Percentiles rank a stretch among this genome's conserved stretches.
Evolutionary conservation across 2,329 filamentous ascomycete species (phyloP).

Genomic region (Tolypocladium capitatum): DNA sequence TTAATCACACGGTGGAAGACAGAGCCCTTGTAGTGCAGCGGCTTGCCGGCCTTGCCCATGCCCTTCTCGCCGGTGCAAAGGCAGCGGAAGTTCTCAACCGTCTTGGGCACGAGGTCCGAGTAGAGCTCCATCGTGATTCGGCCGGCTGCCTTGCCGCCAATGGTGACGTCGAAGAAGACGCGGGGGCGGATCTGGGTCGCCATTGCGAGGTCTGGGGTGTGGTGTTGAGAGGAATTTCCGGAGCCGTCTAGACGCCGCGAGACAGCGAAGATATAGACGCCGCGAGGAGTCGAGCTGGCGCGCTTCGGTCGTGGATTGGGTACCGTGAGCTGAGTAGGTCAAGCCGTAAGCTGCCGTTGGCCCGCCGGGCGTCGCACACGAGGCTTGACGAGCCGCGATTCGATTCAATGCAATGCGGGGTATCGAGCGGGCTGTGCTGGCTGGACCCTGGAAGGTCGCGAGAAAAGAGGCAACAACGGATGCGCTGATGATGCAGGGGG

Average conservation of each 20-base stretch:
- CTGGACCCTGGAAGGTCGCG: neutral
- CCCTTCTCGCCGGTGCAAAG: conserved; percentile 95
- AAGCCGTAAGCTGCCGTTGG: neutral
- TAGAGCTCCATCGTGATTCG: conserved; percentile 80
- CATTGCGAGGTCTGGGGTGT: conserved; percentile 18
- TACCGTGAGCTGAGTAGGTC: neutral
- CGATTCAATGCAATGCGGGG: conserved; percentile 1
- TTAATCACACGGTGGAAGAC: conserved; percentile 95
- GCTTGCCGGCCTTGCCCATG: conserved; percentile 64
- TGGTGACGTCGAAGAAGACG: conserved; percentile 87
- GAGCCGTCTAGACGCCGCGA: neutral
- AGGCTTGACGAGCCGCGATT: neutral
- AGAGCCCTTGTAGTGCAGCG: conserved; percentile 85
- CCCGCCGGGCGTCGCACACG: neutral
- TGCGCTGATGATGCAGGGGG: neutral
- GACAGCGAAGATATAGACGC: neutral
- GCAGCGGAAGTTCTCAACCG: conserved; percentile 88
- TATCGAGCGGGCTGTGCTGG: neutral
- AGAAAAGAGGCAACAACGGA: neutral
- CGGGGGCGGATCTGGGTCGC: conserved; percentile 47
- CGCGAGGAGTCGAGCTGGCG: neutral
- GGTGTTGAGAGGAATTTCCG: neutral
- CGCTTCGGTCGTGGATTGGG: neutral
- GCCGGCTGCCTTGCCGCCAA: conserved; percentile 60
- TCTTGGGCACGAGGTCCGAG: conserved; percentile 72